Evolutionary conservation across 345 rosid species (phyloP).

Genomic region (Acer negundo): DNA sequence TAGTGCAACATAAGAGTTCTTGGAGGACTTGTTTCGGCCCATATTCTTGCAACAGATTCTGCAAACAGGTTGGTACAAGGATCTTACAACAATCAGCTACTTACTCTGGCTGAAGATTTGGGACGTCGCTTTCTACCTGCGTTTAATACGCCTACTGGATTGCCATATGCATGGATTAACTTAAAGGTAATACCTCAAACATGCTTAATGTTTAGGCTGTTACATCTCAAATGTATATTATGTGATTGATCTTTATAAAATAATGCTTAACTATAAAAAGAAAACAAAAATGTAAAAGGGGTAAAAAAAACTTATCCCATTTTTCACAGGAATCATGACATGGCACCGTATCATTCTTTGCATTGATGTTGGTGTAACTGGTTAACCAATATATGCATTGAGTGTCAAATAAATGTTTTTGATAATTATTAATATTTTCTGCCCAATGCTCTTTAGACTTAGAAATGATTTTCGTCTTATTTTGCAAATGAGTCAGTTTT

Average conservation of each 20-base stretch:
- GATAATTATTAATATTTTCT: neutral
- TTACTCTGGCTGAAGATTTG: constrained; percentile 76
- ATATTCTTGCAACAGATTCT: constrained; percentile 94
- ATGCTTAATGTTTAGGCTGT: neutral
- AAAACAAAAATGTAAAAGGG: neutral
- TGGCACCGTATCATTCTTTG: neutral
- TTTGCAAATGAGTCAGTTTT: neutral
- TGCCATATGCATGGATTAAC: constrained; percentile 97
- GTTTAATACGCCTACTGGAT: constrained; percentile 82
- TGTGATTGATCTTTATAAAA: neutral
- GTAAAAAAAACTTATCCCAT: neutral
- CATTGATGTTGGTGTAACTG: neutral
- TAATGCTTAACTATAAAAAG: neutral
- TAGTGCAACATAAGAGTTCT: constrained; percentile 99
- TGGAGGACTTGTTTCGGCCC: constrained; percentile 99
- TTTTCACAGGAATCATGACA: neutral
- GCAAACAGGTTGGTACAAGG: constrained; percentile 74
- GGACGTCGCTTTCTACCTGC: constrained; percentile 88
- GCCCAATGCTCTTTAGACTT: neutral
- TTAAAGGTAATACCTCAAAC: constrained; percentile 61
- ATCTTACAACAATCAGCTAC: constrained; percentile 76
- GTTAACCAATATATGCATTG: neutral
- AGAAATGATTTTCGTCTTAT: neutral
- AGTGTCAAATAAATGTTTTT: neutral
- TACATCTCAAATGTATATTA: neutral